A percentile compares a stretch with the other conserved stretches of the same genome.
Conservation (phyloP, 768 basidiomycete species). For the Naganishia kalamii region DNA sequence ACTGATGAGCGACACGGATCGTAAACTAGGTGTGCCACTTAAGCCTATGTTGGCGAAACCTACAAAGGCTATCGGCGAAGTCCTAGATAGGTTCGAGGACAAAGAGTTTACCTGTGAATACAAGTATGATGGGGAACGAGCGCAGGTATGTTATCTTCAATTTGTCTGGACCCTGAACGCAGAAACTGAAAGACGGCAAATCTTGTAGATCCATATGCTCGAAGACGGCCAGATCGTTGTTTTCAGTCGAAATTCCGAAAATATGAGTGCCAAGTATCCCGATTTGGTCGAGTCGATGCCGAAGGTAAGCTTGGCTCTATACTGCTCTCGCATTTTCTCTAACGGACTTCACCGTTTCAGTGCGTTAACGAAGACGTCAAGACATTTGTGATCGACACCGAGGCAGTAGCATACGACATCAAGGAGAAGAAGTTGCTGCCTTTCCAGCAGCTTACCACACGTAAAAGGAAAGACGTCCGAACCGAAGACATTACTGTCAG, state of each 20-base stretch:
- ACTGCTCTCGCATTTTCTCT: neutral
- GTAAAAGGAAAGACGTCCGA: slow-evolving; percentile 96
- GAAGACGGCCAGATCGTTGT: slow-evolving; percentile 77
- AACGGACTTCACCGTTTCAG: no score
- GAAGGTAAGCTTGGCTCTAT: slow-evolving; percentile 52
- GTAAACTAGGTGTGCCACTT: slow-evolving; percentile 65
- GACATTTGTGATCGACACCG: slow-evolving; percentile 91
- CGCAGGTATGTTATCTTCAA: slow-evolving; percentile 57
- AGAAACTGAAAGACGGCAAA: no score
- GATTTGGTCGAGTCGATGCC: slow-evolving; percentile 93
- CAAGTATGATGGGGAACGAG: slow-evolving; percentile 98
- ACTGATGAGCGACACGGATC: neutral
- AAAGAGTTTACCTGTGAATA: slow-evolving; percentile 98
- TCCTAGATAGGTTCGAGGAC: slow-evolving; percentile 90
- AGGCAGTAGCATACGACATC: slow-evolving; percentile 91
- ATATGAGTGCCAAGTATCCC: slow-evolving; percentile 99
- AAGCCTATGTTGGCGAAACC: slow-evolving; percentile 99
- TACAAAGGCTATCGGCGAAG: slow-evolving; percentile 96
- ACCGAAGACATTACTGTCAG: slow-evolving; percentile 95
- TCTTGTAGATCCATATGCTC: slow-evolving; percentile 81
- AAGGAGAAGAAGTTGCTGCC: slow-evolving; percentile 80
- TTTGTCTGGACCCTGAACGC: neutral
- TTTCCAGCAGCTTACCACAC: slow-evolving; percentile 90
- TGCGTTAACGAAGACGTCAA: slow-evolving; percentile 75
- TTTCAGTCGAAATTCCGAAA: slow-evolving; percentile 95